Evolutionary conservation across 2,329 filamentous ascomycete species (phyloP), one percentile per base, ranked within the genome.

Genomic region (Venturia asperata): DNA sequence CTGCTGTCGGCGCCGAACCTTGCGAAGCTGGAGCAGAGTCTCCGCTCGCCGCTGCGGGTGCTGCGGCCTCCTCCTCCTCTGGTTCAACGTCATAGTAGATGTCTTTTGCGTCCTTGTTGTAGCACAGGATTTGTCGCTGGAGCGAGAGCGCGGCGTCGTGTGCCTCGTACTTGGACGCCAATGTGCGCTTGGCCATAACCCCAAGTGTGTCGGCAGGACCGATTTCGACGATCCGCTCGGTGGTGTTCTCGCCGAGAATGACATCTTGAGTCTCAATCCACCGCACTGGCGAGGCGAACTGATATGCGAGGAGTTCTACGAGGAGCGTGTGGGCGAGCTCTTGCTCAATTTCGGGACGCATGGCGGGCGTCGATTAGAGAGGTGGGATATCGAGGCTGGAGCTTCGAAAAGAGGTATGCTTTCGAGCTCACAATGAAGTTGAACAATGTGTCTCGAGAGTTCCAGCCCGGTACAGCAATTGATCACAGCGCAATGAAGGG

Each of bases 211-310:
- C 93, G 72, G 93, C 92, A 34, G 94, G 94, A 76, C 94, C 94
- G 72, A 99, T 89, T 79, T 99, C 94, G 72, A 99, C 94, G 74
- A 99, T 95, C 75, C 94, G 88, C 84, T 99, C 94, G 62, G 94
- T 95, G 63, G 87, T 89, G 81, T 96, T 94, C 79, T 97, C 92
- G 69, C 89, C 93, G 72, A 99, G 89, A 74, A 99, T 94, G 72
- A 99, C 94, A 93, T 99, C 94, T 81, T 99, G 94, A 65, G 94
- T 99, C 81, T 99, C 94, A 79, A 99, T 99, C 94, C 94, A 99
- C 87, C 94, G 88, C 72, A 99, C 94, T 62, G 94, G 94, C 64
- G 93, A 97, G 73, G 94, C 94, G 78, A 99, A 99, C 77, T 99
- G 94, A 80, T 97, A 99, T 82, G 94, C 94, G 71, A 99, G 87